Conservation (phyloP, 129 eudicot genomes). For the Logfia minima region DNA sequence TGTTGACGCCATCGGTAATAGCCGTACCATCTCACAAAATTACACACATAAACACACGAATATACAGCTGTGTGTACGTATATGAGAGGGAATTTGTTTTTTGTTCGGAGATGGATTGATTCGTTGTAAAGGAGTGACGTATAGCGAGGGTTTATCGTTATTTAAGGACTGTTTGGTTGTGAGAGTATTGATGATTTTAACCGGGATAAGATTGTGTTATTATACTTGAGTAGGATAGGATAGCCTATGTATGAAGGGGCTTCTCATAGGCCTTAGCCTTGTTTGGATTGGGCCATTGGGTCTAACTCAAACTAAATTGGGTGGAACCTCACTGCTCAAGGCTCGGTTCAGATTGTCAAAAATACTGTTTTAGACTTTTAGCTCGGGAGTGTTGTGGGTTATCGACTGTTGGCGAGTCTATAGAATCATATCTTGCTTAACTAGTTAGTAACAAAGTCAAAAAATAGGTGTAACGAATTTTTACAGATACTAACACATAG, state of each 20-base stretch:
- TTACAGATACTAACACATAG: background rate
- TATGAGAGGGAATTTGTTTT: conserved; percentile 5
- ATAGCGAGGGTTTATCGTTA: conserved; percentile 27
- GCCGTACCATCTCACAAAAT: conserved; percentile 72
- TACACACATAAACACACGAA: background rate
- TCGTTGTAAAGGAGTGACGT: conserved; percentile 33
- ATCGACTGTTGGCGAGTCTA: background rate
- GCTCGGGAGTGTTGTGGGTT: background rate
- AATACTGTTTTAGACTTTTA: background rate
- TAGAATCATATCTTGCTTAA: background rate
- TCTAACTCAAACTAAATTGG: background rate
- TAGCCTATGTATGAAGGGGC: background rate
- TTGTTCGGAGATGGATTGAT: conserved; percentile 31
- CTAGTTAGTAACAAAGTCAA: background rate
- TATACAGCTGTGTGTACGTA: background rate
- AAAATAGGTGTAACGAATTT: too few relatives aligned
- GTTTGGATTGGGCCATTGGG: background rate
- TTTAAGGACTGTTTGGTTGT: conserved; percentile 21
- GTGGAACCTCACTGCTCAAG: background rate
- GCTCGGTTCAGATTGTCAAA: background rate
- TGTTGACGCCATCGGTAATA: conserved; percentile 79
- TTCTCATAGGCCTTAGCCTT: background rate
- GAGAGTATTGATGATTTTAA: background rate
- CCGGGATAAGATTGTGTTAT: background rate
- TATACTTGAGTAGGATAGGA: background rate